phyloP scores from a whole-genome alignment of 2,329 filamentous ascomycete genomes.

The Trichophyton rubrum region DNA sequence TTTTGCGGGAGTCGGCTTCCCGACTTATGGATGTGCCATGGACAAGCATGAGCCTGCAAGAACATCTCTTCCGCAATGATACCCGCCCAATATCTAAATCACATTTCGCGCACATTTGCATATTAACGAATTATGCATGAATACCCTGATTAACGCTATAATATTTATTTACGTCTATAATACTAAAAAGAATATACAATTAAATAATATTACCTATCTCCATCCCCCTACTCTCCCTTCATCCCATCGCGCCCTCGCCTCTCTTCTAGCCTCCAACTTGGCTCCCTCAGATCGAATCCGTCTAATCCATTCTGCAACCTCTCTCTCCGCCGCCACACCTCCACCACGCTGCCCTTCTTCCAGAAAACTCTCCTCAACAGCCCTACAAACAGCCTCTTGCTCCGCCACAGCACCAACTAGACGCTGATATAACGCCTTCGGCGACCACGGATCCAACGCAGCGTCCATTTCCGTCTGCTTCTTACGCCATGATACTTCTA shows the following conservation, averaged over 20 bases:
- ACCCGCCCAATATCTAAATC: not conserved
- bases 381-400: constrained; percentile 67
- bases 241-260: constrained; percentile 89
- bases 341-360: constrained; percentile 42
- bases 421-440: constrained; percentile 72
- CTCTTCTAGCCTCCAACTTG: constrained; percentile 64
- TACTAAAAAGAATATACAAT: not conserved
- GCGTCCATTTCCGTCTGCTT: constrained; percentile 84
- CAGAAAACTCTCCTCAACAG: constrained; percentile 85
- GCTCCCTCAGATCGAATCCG: constrained; percentile 69
- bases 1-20: constrained; percentile 23
- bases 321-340: constrained; percentile 59
- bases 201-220: constrained; percentile 43
- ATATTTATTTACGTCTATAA: not conserved
- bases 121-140: not conserved
- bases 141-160: not conserved
- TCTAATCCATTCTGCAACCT: constrained; percentile 73
- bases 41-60: not conserved
- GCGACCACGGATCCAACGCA: constrained; percentile 71
- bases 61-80: not conserved
- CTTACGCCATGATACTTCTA: constrained; percentile 83
- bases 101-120: not conserved
- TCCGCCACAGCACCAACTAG: constrained; percentile 65
- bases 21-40: constrained; percentile 16
- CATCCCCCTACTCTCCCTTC: constrained; percentile 90